phyloP scores from a whole-genome alignment of 306 rosid species.

The Cucumis sativus region DNA sequence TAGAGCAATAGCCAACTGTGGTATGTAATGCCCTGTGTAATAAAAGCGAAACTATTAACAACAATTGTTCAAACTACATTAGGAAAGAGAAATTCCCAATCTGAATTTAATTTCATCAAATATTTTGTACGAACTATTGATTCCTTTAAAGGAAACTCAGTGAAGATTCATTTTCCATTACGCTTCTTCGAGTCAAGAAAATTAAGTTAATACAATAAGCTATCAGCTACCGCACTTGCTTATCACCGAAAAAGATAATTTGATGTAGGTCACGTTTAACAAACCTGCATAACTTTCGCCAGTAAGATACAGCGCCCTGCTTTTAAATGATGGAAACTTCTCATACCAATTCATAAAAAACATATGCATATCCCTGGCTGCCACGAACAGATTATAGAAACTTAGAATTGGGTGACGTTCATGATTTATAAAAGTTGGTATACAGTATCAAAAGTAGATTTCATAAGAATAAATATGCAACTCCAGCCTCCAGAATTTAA shows the following conservation, averaged over 20 bases:
- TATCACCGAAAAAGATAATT: neutral
- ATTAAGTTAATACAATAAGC: neutral
- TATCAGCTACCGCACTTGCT: neutral
- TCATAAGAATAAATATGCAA: too few relatives aligned
- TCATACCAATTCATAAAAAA: constrained; percentile 66
- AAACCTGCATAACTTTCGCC: constrained; percentile 98
- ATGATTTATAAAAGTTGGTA: neutral
- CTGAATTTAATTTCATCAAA: neutral
- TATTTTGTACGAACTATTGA: neutral
- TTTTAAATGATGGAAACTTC: constrained; percentile 64
- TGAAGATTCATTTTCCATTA: neutral
- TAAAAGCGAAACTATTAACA: neutral
- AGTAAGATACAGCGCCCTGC: constrained; percentile 59
- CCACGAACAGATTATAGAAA: constrained; percentile 5
- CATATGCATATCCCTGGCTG: constrained; percentile 69
- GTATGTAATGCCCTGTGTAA: constrained; percentile 76
- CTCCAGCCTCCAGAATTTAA: too few relatives aligned
- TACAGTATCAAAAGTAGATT: too few relatives aligned
- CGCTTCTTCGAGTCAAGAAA: neutral
- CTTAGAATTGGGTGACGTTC: neutral
- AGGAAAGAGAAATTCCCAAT: neutral
- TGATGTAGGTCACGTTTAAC: neutral
- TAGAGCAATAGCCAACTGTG: constrained; percentile 58
- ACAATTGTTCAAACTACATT: neutral
- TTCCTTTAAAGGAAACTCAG: neutral